Conservation (phyloP, 2,329 filamentous ascomycete species). For the Penicillium freii region DNA sequence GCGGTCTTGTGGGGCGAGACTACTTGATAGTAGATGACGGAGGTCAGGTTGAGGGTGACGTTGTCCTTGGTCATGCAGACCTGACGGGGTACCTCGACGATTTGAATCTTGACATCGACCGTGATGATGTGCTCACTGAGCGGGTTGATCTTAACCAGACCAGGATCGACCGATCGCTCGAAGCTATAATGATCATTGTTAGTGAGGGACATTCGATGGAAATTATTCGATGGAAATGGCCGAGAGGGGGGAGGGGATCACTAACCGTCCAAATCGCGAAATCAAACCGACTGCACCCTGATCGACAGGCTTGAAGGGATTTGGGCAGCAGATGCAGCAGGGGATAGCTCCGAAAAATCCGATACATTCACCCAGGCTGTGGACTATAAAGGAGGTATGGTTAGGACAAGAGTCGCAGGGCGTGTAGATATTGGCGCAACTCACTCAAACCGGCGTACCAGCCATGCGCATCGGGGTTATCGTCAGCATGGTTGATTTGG, state of each 20-base stretch:
- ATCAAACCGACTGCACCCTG: conserved; percentile 95
- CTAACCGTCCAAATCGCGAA: conserved; percentile 77
- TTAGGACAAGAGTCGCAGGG: not conserved
- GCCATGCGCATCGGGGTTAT: conserved; percentile 69
- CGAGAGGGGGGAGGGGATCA: not conserved
- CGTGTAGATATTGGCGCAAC: conserved; percentile 31
- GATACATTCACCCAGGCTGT: conserved; percentile 68
- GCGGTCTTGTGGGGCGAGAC: conserved; percentile 92
- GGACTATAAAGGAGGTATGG: conserved; percentile 54
- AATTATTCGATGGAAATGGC: no score
- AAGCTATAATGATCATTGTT: conserved; percentile 50
- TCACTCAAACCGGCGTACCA: conserved; percentile 88
- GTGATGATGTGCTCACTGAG: conserved; percentile 85
- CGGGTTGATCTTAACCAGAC: conserved; percentile 95
- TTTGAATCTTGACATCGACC: conserved; percentile 99
- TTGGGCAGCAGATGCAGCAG: conserved; percentile 88
- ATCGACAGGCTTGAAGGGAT: conserved; percentile 87
- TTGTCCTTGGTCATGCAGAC: conserved; percentile 99
- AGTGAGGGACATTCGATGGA: not conserved
- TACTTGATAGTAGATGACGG: conserved; percentile 99
- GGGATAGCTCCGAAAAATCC: conserved; percentile 83
- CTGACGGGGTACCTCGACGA: conserved; percentile 91
- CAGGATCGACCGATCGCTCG: conserved; percentile 92
- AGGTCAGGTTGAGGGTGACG: conserved; percentile 87
- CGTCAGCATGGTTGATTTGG: conserved; percentile 58